Evolutionary conservation across 768 basidiomycete species (phyloP).

Genomic region (Collybia nuda): DNA sequence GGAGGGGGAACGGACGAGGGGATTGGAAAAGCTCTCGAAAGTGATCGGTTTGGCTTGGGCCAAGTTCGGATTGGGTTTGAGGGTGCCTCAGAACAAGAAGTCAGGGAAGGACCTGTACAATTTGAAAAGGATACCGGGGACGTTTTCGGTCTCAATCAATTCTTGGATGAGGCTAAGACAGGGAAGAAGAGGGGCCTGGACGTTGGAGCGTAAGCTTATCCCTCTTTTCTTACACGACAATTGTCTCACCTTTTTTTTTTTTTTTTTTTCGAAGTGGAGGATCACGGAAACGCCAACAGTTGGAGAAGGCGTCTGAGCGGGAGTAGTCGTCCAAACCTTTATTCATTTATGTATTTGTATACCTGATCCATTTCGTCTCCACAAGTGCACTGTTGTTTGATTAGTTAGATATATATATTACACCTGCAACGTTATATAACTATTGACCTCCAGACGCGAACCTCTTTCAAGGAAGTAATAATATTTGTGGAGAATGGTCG

Average conservation of each 20-base stretch:
- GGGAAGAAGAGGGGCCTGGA: conserved; percentile 91
- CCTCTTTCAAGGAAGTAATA: too few relatives aligned
- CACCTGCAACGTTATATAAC: too few relatives aligned
- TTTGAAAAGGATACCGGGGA: conserved; percentile 98
- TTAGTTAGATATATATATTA: too few relatives aligned
- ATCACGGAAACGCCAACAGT: conserved; percentile 67
- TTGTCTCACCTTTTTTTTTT: not conserved
- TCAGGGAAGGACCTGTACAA: conserved; percentile 91
- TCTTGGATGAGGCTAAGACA: conserved; percentile 95
- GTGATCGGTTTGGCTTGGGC: conserved; percentile 92
- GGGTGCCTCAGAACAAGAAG: conserved; percentile 83
- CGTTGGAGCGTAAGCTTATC: conserved; percentile 58
- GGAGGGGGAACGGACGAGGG: conserved; percentile 97
- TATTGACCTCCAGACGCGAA: too few relatives aligned
- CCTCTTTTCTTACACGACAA: too few relatives aligned
- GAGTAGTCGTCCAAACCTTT: conserved; percentile 22
- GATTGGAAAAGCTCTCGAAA: conserved; percentile 84
- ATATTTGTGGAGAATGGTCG: too few relatives aligned
- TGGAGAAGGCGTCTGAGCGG: conserved; percentile 55
- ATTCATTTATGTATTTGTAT: conserved; percentile 8
- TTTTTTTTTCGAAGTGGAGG: conserved; percentile 36
- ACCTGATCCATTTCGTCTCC: not conserved
- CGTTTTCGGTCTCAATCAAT: conserved; percentile 95
- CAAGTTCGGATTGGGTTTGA: conserved; percentile 86
- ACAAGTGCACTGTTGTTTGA: not conserved